Evolutionary conservation across 1,284 basidiomycete species (phyloP), one percentile per base, ranked within the genome.

Genomic region (Pterulicium gracile): DNA sequence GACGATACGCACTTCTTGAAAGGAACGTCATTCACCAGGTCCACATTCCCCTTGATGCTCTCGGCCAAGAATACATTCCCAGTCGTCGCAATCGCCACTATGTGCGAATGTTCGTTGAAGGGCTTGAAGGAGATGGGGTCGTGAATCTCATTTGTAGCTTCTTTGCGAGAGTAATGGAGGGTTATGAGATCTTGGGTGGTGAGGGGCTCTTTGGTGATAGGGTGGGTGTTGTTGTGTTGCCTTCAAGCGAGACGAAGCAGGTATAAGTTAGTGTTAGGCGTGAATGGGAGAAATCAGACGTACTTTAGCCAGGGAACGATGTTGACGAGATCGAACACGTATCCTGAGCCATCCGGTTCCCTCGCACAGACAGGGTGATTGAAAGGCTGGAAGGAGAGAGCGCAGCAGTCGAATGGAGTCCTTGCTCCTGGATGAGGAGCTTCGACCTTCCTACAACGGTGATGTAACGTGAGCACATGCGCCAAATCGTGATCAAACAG

Each of bases 71-170:
- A 96, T 1, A 96, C 93, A 58, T 96, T 95, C 3, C 92, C 92
- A 0, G 91, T 94, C 2, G 80, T 87, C 20, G 86, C 84, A 52
- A 95, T 79, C 44, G 89, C 88, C 40, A 94, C 88, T 45, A 95
- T 86, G 61, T 94, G 88, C 1, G 90, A 90, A 57, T 94, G 90
- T 50, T 91, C 84, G 55, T 75, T 90, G 69, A 95, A 92, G 0
- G 87, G 84, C 59, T 93, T 94, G 73, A 93, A 94, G 2, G 88
- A 89, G 43, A 95, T 91, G 1, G 91, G 91, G 60, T 95, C 91
- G 59, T 92, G 83, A 15, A 88, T 77, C 59, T 90, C 84, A 27
- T 85, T 85, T 32, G 88, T 79, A 2, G 83, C 65, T 55, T 73
- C 71, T 58, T 85, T 86, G 48, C 80, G 75, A 43, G 81, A 81